Evolutionary conservation across 2,329 filamentous ascomycete genomes (phyloP).

Genomic region (Hawksworthiomyces lignivorus): DNA sequence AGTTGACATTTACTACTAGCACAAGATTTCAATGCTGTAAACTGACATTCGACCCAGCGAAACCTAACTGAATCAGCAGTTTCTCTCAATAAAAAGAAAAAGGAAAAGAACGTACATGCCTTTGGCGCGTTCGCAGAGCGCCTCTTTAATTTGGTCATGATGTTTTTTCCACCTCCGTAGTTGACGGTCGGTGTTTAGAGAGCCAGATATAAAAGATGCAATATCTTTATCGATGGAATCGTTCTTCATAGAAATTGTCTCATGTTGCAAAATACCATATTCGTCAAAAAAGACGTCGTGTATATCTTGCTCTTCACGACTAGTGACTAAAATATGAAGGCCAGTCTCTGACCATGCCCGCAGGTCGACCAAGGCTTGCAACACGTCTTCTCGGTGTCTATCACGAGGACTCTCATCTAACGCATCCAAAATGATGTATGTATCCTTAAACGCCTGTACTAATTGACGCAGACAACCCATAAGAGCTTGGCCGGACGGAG

Average conservation of each 20-base stretch:
- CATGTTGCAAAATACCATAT: slow-evolving; percentile 10
- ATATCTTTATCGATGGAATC: slow-evolving; percentile 21
- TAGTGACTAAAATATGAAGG: slow-evolving; percentile 26
- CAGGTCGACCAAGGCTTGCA: slow-evolving; percentile 20
- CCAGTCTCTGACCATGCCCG: slow-evolving; percentile 17
- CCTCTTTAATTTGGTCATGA: slow-evolving; percentile 20
- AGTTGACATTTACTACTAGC: slow-evolving; percentile 14
- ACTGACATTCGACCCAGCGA: slow-evolving; percentile 28
- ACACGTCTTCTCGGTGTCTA: slow-evolving; percentile 17
- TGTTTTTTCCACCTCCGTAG: slow-evolving; percentile 20
- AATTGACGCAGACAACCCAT: slow-evolving; percentile 18
- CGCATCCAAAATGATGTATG: slow-evolving; percentile 30
- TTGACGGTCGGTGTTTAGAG: slow-evolving; percentile 16
- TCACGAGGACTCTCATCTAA: slow-evolving; percentile 28
- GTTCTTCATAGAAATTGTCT: slow-evolving; percentile 17
- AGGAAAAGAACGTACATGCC: slow-evolving; percentile 23
- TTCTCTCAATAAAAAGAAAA: slow-evolving; percentile 12
- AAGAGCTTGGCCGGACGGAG: slow-evolving; percentile 16
- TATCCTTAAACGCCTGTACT: slow-evolving; percentile 20
- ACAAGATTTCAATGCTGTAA: slow-evolving; percentile 18
- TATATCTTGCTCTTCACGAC: slow-evolving; percentile 26
- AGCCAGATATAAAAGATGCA: slow-evolving; percentile 18
- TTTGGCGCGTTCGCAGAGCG: slow-evolving; percentile 19
- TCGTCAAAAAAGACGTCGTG: slow-evolving; percentile 15
- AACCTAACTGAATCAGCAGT: slow-evolving; percentile 22